Conservation (phyloP, 169 alveolate genomes). For the Plasmodium fragile region DNA sequence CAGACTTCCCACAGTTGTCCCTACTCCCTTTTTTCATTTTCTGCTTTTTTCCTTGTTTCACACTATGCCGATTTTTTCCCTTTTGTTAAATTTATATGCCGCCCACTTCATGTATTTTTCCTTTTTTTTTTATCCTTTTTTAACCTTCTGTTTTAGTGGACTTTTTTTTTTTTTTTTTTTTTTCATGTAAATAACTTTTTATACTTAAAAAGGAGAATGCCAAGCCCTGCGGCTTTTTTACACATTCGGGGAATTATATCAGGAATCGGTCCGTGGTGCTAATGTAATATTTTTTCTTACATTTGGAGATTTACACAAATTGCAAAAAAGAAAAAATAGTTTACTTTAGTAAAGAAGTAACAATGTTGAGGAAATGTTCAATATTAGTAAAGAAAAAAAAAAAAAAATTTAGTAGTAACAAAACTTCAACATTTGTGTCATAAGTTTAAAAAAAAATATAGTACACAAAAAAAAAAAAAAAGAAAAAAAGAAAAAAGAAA, state of each 20-base stretch:
- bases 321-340: conserved; percentile 2
- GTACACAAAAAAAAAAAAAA: conserved; percentile 14
- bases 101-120: not conserved
- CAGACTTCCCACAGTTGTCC: not conserved
- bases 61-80: not conserved
- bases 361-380: not conserved
- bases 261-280: conserved; percentile 16
- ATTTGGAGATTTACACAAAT: conserved; percentile 10
- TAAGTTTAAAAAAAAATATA: conserved; percentile 2
- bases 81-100: not conserved
- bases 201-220: not conserved
- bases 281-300: not conserved
- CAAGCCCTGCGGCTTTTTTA: not conserved
- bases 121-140: not conserved
- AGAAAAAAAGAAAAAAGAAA: not conserved
- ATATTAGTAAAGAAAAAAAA: not conserved
- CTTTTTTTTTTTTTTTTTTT: conserved; percentile 1
- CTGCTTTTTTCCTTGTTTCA: not conserved
- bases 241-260: conserved; percentile 3
- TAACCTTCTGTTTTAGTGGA: not conserved
- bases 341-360: not conserved
- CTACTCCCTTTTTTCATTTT: not conserved
- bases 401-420: conserved; percentile 13
- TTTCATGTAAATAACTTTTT: not conserved
- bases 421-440: conserved; percentile 6